phyloP scores from a whole-genome alignment of 768 basidiomycete genomes.

The Suillus clintonianus region DNA sequence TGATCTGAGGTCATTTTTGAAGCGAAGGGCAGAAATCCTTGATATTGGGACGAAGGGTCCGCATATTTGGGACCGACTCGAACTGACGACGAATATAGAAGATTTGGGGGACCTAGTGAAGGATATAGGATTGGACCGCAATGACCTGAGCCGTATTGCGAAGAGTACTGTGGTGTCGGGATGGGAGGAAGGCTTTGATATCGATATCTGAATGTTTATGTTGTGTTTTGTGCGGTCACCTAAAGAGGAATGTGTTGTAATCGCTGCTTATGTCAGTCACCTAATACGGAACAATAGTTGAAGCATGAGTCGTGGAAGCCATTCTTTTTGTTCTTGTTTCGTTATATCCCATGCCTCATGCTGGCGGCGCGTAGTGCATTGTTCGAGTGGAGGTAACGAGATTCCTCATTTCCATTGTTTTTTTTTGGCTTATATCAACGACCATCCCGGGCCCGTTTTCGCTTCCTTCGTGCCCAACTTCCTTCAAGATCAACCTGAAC shows the following conservation, averaged over 20 bases:
- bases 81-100: background rate
- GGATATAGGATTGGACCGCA: background rate
- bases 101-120: background rate
- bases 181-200: background rate
- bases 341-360: background rate
- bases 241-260: constrained; percentile 8
- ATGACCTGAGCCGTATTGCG: background rate
- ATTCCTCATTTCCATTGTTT: constrained; percentile 8
- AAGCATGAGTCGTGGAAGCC: no score
- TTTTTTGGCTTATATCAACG: constrained; percentile 8
- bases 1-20: background rate
- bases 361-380: background rate
- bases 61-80: background rate
- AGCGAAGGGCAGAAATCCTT: background rate
- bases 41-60: background rate
- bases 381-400: constrained; percentile 8
- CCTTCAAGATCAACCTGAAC: background rate
- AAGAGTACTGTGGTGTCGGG: background rate
- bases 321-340: background rate
- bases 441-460: background rate
- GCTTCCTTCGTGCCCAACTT: background rate
- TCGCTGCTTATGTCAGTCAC: constrained; percentile 13
- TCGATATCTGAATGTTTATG: background rate
- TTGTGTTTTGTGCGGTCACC: background rate
- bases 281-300: constrained; percentile 16